Conservation (phyloP, 306 rosid species). For the Casuarina equisetifolia region DNA sequence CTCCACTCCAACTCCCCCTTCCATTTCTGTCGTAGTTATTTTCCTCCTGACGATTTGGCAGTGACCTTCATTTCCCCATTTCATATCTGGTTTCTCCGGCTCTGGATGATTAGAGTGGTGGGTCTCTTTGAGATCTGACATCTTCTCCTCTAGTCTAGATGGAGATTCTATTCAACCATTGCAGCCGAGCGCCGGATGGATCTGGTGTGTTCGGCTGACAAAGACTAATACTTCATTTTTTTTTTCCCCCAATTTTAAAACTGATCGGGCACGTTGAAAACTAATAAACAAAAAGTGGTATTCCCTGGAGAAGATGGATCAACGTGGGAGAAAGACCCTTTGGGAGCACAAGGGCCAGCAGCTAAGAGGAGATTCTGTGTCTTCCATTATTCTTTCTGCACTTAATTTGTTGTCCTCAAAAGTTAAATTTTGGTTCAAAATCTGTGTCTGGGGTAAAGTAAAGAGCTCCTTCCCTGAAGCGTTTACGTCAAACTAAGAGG, state of each 20-base stretch:
- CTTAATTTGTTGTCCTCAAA: background rate
- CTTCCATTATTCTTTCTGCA: constrained; percentile 27
- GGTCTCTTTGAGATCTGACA: constrained; percentile 45
- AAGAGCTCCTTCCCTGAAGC: too few relatives aligned
- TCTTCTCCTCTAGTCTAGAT: background rate
- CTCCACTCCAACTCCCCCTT: background rate
- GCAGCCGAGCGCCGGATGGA: constrained; percentile 49
- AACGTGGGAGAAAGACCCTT: constrained; percentile 27
- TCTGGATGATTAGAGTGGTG: constrained; percentile 27
- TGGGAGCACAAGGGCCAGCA: constrained; percentile 12
- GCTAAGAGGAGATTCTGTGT: constrained; percentile 28
- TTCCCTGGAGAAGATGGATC: constrained; percentile 18
- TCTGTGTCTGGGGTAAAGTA: background rate
- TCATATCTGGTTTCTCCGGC: background rate
- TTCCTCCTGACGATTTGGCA: background rate
- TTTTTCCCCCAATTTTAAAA: constrained; percentile 26
- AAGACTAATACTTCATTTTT: constrained; percentile 28
- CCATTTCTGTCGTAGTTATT: background rate
- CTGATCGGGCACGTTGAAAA: constrained; percentile 30
- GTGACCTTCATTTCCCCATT: background rate
- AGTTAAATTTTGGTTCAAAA: background rate
- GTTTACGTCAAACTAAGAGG: background rate
- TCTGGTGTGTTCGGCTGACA: constrained; percentile 52
- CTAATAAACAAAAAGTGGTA: constrained; percentile 4
- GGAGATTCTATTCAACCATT: constrained; percentile 42